A percentile compares a stretch with the other conserved stretches of the same genome.
These are phyloP conservation scores for Xylaria acuta DNA, from an alignment of 495 filamentous ascomycete genomes.

Conservation along the genomic window DNA sequence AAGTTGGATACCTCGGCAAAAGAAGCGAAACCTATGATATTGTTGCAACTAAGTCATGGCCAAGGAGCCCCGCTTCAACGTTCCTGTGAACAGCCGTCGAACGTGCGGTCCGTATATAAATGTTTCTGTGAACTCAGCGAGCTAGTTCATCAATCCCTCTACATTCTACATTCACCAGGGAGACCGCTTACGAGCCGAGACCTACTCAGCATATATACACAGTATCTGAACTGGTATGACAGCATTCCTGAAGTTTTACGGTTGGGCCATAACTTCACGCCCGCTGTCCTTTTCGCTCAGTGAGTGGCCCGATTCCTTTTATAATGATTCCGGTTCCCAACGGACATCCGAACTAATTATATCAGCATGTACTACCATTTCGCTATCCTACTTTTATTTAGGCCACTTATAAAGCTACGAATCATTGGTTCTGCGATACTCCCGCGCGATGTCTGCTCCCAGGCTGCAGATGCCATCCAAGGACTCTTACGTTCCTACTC, in stretches of 20 bases:
- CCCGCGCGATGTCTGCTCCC: constrained; percentile 67
- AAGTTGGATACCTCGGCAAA: constrained; percentile 25
- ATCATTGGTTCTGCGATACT: constrained; percentile 62
- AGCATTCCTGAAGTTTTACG: constrained; percentile 63
- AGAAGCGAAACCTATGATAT: neutral
- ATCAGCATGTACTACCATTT: constrained; percentile 70
- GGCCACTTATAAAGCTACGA: constrained; percentile 67
- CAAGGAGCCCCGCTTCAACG: constrained; percentile 54
- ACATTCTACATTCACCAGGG: constrained; percentile 66
- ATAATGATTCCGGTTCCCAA: constrained; percentile 1
- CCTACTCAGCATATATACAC: constrained; percentile 61
- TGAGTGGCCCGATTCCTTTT: constrained; percentile 43
- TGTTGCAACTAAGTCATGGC: constrained; percentile 24
- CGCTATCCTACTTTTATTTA: constrained; percentile 67
- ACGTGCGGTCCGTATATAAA: constrained; percentile 63
- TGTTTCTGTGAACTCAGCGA: constrained; percentile 71
- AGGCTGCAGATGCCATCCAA: constrained; percentile 67
- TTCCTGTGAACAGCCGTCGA: constrained; percentile 59
- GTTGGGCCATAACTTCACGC: constrained; percentile 64
- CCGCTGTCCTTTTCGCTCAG: constrained; percentile 68
- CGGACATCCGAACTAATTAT: constrained; percentile 25
- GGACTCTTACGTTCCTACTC: constrained; percentile 63
- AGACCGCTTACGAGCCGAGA: constrained; percentile 62
- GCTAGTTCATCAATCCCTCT: constrained; percentile 69
- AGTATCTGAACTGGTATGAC: constrained; percentile 68